Conservation (phyloP, 2,329 filamentous ascomycete genomes). For the Pseudogymnoascus destructans region DNA sequence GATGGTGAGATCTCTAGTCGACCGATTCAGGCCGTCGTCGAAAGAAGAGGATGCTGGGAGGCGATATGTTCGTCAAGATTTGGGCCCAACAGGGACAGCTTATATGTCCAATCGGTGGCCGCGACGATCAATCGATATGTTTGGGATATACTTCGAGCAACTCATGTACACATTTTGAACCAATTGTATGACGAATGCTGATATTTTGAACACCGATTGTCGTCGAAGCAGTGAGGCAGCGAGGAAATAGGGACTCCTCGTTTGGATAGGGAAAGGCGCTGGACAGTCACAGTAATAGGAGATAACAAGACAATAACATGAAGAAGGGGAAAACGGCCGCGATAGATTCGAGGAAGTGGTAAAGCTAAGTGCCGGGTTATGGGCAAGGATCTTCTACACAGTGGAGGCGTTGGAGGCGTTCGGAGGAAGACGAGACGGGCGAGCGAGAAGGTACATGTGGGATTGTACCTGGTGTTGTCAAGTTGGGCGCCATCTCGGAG, state of each 20-base stretch:
- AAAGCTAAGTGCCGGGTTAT: background rate
- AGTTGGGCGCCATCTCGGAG: background rate
- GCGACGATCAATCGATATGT: background rate
- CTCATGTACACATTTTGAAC: background rate
- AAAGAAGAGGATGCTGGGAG: background rate
- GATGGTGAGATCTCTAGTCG: background rate
- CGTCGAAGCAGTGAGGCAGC: background rate
- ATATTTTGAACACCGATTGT: background rate
- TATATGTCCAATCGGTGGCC: background rate
- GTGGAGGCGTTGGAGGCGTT: background rate
- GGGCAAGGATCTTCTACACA: background rate
- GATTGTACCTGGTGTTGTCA: background rate
- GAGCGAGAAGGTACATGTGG: background rate
- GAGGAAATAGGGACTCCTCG: background rate
- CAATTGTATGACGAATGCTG: background rate
- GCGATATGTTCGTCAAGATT: background rate
- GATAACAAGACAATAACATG: background rate
- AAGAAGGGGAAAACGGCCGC: background rate
- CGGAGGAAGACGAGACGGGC: no score
- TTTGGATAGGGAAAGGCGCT: background rate
- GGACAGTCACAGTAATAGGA: background rate
- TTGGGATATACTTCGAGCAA: background rate
- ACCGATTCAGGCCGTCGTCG: background rate
- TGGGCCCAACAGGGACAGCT: background rate
- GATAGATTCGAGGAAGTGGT: background rate